These are phyloP conservation scores for Candida sanyaensis DNA, from an alignment of 1,139 yeast genomes.

Conservation along the genomic window DNA sequence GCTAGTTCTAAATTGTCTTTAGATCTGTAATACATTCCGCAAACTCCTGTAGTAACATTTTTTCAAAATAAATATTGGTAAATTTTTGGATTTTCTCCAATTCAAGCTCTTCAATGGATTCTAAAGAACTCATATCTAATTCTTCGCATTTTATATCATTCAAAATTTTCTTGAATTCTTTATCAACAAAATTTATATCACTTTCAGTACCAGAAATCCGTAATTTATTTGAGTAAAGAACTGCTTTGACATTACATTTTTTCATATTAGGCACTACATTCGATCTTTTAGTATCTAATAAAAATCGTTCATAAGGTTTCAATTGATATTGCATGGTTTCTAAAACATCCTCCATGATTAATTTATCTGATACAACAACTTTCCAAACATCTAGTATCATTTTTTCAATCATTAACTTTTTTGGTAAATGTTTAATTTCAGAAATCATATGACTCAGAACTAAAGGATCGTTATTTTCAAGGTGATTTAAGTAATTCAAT, in stretches of 20 bases:
- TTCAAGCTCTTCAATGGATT: constrained; percentile 29
- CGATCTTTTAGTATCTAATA: constrained; percentile 23
- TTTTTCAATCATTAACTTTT: constrained; percentile 17
- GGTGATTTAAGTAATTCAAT: constrained; percentile 18
- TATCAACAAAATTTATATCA: constrained; percentile 6
- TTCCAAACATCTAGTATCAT: constrained; percentile 45
- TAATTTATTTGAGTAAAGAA: constrained; percentile 2
- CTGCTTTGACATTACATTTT: constrained; percentile 2
- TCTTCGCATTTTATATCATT: constrained; percentile 22
- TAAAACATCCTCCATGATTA: constrained; percentile 40
- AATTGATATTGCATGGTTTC: constrained; percentile 18
- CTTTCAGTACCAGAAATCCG: constrained; percentile 6
- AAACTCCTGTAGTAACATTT: constrained; percentile 16
- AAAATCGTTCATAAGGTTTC: constrained; percentile 40
- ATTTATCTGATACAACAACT: constrained; percentile 26
- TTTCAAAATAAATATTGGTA: constrained; percentile 38
- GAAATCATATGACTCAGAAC: constrained; percentile 7
- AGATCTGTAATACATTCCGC: constrained; percentile 5
- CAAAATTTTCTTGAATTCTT: constrained; percentile 3
- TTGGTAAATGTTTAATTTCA: constrained; percentile 5
- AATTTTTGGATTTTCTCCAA: constrained; percentile 27
- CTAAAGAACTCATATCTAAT: constrained; percentile 30
- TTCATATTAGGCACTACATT: constrained; percentile 1
- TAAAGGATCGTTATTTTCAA: not conserved
- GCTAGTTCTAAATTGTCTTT: constrained; percentile 29